Conservation (phyloP, 345 rosid species). For the Pistacia vera region DNA sequence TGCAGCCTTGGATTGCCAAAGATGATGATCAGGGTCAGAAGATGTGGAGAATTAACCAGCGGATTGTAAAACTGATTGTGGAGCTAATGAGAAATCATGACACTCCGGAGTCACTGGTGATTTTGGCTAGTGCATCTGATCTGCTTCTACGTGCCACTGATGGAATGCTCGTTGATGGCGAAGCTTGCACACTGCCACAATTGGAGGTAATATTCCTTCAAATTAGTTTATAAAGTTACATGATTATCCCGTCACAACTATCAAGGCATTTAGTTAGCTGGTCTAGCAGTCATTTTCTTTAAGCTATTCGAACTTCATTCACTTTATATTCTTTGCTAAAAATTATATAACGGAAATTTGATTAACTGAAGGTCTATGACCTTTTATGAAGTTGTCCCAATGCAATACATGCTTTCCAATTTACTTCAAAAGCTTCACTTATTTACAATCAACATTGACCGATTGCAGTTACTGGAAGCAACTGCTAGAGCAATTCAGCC, state of each 20-base stretch:
- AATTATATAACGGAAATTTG: not conserved
- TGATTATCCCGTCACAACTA: not conserved
- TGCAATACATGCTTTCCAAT: not conserved
- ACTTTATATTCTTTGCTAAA: not conserved
- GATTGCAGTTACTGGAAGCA: constrained; percentile 85
- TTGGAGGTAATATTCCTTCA: constrained; percentile 60
- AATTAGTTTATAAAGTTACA: not conserved
- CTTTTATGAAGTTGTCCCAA: not conserved
- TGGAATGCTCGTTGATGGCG: constrained; percentile 97
- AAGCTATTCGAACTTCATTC: not conserved
- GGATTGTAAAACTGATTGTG: constrained; percentile 81
- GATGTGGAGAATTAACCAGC: constrained; percentile 95
- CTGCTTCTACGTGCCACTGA: constrained; percentile 96
- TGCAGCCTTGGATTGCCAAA: constrained; percentile 98
- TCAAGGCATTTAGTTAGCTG: not conserved
- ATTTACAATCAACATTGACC: constrained; percentile 10
- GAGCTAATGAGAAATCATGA: constrained; percentile 96
- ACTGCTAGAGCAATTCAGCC: constrained; percentile 92
- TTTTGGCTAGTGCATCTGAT: constrained; percentile 92
- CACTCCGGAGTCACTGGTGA: constrained; percentile 78
- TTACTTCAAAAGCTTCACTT: not conserved
- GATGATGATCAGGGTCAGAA: constrained; percentile 92
- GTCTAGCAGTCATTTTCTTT: not conserved
- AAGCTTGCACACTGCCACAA: constrained; percentile 96
- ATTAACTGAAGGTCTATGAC: not conserved